phyloP scores from a whole-genome alignment of 208 protist species.

The Angomonas ambiguus region DNA sequence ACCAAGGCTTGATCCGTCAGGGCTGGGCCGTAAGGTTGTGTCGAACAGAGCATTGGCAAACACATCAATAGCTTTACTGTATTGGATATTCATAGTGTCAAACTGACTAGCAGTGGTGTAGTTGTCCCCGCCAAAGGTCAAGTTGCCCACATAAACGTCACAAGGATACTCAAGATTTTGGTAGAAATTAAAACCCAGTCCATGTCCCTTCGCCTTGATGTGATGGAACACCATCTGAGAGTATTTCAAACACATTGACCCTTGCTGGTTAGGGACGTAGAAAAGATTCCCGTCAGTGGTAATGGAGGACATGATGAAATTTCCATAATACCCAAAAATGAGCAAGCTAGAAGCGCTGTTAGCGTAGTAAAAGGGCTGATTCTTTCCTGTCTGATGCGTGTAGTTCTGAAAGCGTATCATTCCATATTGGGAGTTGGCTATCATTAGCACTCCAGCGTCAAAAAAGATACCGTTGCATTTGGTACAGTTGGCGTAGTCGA shows the following conservation, averaged over 20 bases:
- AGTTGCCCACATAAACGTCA: not conserved
- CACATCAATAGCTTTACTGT: not conserved
- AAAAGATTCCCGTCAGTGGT: not conserved
- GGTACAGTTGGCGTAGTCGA: not conserved
- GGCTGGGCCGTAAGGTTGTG: too few species aligned
- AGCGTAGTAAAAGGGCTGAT: not conserved
- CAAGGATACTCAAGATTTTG: not conserved
- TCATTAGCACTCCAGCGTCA: not conserved
- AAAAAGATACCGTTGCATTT: not conserved
- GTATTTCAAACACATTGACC: not conserved
- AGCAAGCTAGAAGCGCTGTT: not conserved
- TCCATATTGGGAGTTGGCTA: not conserved
- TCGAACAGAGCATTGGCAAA: not conserved
- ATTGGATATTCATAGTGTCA: not conserved
- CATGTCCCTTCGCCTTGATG: not conserved
- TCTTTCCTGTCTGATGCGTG: not conserved
- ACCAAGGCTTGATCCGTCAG: too few species aligned
- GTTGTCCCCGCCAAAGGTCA: slow-evolving; percentile 1
- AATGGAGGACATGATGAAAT: slow-evolving; percentile 2
- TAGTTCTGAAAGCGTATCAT: not conserved
- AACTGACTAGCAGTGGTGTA: not conserved
- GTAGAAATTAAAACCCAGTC: not conserved
- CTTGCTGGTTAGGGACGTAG: not conserved
- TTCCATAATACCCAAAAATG: not conserved
- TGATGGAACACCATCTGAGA: not conserved